These are phyloP conservation scores for Cryphonectria nitschkei DNA, from an alignment of 2,329 filamentous ascomycete species.

Conservation along the genomic window DNA sequence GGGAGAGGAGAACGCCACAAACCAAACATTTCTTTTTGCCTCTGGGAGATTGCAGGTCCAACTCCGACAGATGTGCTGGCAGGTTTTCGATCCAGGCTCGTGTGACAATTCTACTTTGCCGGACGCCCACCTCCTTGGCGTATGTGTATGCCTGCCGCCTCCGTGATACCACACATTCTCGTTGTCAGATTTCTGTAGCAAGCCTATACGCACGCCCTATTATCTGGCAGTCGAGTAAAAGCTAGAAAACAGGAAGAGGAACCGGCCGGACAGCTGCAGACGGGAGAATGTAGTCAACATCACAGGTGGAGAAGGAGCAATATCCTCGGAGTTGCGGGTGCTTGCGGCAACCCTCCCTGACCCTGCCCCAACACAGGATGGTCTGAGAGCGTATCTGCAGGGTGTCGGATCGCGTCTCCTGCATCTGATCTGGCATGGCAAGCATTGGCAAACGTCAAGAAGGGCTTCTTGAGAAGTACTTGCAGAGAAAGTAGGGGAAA, in stretches of 20 bases:
- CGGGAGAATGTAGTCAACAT: not conserved
- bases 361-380: not conserved
- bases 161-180: not conserved
- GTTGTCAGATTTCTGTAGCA: not conserved
- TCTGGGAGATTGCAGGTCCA: not conserved
- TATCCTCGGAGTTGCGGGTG: not conserved
- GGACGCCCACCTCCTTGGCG: not conserved
- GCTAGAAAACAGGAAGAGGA: not conserved
- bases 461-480: not conserved
- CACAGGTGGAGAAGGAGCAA: not conserved
- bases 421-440: not conserved
- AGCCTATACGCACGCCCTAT: not conserved
- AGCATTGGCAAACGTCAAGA: not conserved
- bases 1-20: not conserved
- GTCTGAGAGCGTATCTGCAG: not conserved
- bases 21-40: not conserved
- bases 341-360: not conserved
- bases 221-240: not conserved
- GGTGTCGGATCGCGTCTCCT: not conserved
- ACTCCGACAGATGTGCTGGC: not conserved
- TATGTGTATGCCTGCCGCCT: not conserved
- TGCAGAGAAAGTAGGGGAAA: no score
- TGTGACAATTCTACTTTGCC: not conserved
- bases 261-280: not conserved
- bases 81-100: not conserved